Conservation (phyloP, 768 basidiomycete genomes). For the Polyporus arcularius region DNA sequence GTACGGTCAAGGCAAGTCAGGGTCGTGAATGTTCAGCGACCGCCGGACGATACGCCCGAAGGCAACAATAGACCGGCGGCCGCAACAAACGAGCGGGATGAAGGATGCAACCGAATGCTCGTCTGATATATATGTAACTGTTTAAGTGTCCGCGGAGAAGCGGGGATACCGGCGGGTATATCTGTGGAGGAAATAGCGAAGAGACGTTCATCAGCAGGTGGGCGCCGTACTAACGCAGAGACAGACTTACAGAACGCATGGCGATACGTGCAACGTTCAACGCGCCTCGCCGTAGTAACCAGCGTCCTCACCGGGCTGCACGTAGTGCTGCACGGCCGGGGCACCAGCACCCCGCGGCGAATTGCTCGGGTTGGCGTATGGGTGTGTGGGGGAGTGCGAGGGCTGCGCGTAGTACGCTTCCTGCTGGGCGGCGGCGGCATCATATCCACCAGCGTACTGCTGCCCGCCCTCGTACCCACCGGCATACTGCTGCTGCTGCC, state of each 20-base stretch:
- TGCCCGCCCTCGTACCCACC: conserved; percentile 16
- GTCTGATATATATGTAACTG: conserved; percentile 8
- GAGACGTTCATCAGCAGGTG: neutral
- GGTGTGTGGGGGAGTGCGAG: conserved; percentile 10
- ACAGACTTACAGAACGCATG: neutral
- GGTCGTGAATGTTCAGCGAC: neutral
- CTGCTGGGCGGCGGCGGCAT: conserved; percentile 12
- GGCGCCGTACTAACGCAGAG: neutral
- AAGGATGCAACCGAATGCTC: conserved; percentile 7
- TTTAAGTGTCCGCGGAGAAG: neutral
- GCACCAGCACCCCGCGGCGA: conserved; percentile 8
- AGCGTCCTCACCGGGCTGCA: neutral
- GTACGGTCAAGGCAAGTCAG: neutral
- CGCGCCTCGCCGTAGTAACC: conserved; percentile 14
- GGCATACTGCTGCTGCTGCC: conserved; percentile 16
- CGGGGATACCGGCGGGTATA: conserved; percentile 12
- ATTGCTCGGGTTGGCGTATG: conserved; percentile 23
- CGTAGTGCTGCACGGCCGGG: conserved; percentile 9
- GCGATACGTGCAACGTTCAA: conserved; percentile 2
- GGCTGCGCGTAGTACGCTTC: conserved; percentile 9
- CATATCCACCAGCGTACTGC: conserved; percentile 13
- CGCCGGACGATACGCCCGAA: neutral
- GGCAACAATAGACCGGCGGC: neutral
- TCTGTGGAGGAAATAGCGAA: neutral
- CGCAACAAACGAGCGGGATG: conserved; percentile 9